Percentiles rank a stretch among this genome's conserved stretches.
These are phyloP conservation scores for Forsythia viridissima DNA, from an alignment of 257 asterid species.

Conservation along the genomic window DNA sequence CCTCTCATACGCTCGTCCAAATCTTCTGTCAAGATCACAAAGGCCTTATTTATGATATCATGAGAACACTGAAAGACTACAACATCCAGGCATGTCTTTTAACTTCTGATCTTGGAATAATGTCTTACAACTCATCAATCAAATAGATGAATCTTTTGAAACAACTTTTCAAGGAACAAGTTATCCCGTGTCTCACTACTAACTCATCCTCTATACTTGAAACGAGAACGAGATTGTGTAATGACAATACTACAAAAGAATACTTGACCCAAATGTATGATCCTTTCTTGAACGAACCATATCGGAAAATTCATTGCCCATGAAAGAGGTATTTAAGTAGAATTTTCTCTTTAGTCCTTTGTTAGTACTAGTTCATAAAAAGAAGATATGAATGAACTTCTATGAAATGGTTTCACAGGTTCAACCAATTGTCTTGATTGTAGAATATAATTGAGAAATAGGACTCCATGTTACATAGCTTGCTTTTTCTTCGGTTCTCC, in stretches of 20 bases:
- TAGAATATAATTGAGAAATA: too few species aligned
- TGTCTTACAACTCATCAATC: not conserved
- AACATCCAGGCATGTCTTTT: conserved; percentile 57
- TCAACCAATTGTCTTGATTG: too few species aligned
- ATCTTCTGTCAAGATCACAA: conserved; percentile 69
- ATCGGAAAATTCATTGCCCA: not conserved
- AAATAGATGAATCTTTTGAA: not conserved
- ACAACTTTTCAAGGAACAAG: not conserved
- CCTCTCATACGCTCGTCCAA: conserved; percentile 64
- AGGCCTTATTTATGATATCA: conserved; percentile 71
- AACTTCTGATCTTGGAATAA: not conserved
- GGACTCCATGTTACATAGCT: too few species aligned
- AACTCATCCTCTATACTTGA: too few species aligned
- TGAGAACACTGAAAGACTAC: conserved; percentile 73
- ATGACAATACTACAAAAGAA: not conserved
- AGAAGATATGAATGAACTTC: too few species aligned
- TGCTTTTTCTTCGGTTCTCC: not conserved
- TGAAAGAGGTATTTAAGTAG: not conserved
- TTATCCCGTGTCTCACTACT: not conserved
- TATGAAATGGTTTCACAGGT: not conserved
- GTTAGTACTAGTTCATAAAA: too few species aligned
- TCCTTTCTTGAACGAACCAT: not conserved
- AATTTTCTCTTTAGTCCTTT: not conserved
- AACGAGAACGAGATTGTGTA: not conserved
- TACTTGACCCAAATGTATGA: not conserved